A percentile compares a stretch with the other conserved stretches of the same genome.
Conservation (phyloP, 2,329 filamentous ascomycete species). For the Paracoccidioides brasiliensis region DNA sequence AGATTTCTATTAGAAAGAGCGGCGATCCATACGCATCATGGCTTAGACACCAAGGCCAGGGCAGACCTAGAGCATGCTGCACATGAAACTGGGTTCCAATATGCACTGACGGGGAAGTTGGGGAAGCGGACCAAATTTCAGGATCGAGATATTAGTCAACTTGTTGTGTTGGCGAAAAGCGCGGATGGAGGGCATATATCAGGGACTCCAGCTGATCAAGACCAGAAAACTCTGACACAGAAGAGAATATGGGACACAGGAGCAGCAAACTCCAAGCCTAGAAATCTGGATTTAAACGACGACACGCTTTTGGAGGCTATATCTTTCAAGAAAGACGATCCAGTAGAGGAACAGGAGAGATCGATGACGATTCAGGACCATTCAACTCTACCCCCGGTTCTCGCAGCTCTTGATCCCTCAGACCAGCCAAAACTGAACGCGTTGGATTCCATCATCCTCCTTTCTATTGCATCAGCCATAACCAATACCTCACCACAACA, state of each 20-base stretch:
- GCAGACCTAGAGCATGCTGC: slow-evolving; percentile 58
- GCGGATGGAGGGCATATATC: slow-evolving; percentile 19
- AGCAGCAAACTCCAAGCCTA: slow-evolving; percentile 37
- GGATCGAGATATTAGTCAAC: slow-evolving; percentile 52
- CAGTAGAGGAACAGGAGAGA: slow-evolving; percentile 25
- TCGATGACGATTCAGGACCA: slow-evolving; percentile 28
- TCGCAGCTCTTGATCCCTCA: slow-evolving; percentile 58
- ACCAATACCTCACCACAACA: slow-evolving; percentile 79
- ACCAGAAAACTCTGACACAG: slow-evolving; percentile 7
- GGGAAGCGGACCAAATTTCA: slow-evolving; percentile 48
- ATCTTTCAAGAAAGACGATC: slow-evolving; percentile 51
- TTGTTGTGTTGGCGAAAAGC: slow-evolving; percentile 82
- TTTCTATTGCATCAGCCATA: slow-evolving; percentile 67
- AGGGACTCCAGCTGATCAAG: slow-evolving; percentile 8
- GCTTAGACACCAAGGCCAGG: slow-evolving; percentile 61
- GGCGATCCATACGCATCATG: slow-evolving; percentile 71
- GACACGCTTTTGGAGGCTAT: slow-evolving; percentile 87
- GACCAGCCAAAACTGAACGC: slow-evolving; percentile 70
- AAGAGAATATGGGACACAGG: slow-evolving; percentile 11
- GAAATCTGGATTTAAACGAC: slow-evolving; percentile 69
- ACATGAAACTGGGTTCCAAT: slow-evolving; percentile 56
- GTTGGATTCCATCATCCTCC: slow-evolving; percentile 77
- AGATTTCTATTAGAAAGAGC: slow-evolving; percentile 71
- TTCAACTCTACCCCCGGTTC: slow-evolving; percentile 43
- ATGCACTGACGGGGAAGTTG: slow-evolving; percentile 70